Base-by-base conservation (phyloP, 495 filamentous ascomycete species). In the Aspergillus homomorphus region DNA sequence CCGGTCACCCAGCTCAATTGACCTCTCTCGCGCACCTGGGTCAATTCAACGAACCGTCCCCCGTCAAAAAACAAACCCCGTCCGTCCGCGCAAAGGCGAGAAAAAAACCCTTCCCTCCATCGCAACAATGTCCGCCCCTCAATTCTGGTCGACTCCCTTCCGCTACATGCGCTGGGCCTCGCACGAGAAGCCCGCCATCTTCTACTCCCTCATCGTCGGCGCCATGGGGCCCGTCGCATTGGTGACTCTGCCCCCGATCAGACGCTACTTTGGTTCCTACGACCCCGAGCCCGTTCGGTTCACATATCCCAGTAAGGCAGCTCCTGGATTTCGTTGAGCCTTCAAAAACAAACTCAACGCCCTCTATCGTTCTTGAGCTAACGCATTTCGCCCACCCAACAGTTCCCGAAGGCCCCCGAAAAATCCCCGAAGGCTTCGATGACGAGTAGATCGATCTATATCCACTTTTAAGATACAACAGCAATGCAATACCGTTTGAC, bases 81-180 rank as follows among this genome's bases (percentile, higher is more conserved):
- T 41, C 24, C 41, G 12, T 28, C 22, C 48, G 45, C 43, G 26
- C 26, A 30, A 10, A 30, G 12, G 15, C 4, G 10, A 7, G 15
- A 38, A 22, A 56, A 69, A 65, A 66, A 66, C 44, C 44, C 53
- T 62, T 64, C 62, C 59, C 38, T 51, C 55, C 41, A 57, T 60
- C 45, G 54, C 63, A 66, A 77, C 62, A 64, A 91, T 91, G 87
- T 79, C 81, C 54, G 73, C 71, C 67, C 92, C 93, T 60, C 81
- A 80, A 63, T 96, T 98, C 87, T 97, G 86, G 83, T 79, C 82
- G 42, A 76, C 80, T 48, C 94, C 94, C 50, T 63, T 96, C 65
- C 84, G 84, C 53, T 98, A 95, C 84, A 66, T 89, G 49, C 88
- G 87, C 73, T 98, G 91, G 88, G 84, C 92, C 9, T 83, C 90